phyloP scores from a whole-genome alignment of 2,329 filamentous ascomycete species.

The Rutstroemia sp. region DNA sequence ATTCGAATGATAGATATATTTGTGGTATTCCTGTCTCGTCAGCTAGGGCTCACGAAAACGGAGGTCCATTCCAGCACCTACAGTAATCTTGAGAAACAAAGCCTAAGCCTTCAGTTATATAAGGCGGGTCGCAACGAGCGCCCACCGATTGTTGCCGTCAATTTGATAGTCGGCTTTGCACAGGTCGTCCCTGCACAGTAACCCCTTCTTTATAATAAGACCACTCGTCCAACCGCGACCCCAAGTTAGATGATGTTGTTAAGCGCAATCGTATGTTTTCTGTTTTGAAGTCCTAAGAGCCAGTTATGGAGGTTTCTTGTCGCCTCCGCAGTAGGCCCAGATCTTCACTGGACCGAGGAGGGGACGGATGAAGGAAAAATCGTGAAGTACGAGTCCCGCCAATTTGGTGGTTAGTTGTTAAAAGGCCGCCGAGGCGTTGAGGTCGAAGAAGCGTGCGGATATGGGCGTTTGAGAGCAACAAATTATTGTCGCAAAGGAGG shows the following conservation, averaged over 20 bases:
- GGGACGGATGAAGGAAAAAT: constrained; percentile 73
- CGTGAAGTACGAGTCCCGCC: constrained; percentile 71
- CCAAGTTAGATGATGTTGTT: constrained; percentile 5
- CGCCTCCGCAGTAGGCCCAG: constrained; percentile 94
- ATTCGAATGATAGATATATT: constrained; percentile 15
- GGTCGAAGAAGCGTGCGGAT: neutral
- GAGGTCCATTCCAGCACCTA: neutral
- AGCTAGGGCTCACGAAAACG: neutral
- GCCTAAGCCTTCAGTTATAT: constrained; percentile 17
- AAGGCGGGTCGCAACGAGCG: constrained; percentile 45
- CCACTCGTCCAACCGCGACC: constrained; percentile 18
- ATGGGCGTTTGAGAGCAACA: neutral
- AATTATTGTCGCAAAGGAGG: neutral
- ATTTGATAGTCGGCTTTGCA: constrained; percentile 37
- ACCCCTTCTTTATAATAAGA: constrained; percentile 6
- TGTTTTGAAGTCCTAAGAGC: constrained; percentile 19
- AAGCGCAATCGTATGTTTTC: constrained; percentile 11
- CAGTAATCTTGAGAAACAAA: constrained; percentile 2
- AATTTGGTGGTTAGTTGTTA: constrained; percentile 67
- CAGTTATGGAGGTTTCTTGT: constrained; percentile 97
- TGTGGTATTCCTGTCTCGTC: constrained; percentile 13
- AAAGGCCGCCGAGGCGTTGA: constrained; percentile 27
- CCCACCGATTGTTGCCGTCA: constrained; percentile 43
- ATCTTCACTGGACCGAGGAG: constrained; percentile 76
- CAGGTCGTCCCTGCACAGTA: constrained; percentile 30